Base-by-base conservation (phyloP, 176 grass and related monocot species). In the Bonia amplexicaulis region DNA sequence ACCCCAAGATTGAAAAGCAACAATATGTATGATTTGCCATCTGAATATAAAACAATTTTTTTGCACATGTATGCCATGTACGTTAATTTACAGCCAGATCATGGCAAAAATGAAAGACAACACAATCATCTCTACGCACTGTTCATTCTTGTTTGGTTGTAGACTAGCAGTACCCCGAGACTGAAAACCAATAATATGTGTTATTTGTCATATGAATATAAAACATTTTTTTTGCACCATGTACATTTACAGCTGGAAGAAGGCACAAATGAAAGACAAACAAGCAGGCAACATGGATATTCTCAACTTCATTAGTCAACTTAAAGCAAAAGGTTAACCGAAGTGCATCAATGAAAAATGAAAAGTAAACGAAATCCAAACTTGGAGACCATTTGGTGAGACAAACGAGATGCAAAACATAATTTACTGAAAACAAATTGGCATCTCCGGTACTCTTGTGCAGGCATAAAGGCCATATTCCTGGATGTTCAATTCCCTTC, bases 391-490 rank as follows among this genome's bases (percentile, higher is more conserved):
- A 39, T 83, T 33, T 73, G 39, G 39, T 73, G 62, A 72, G 69
- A 48, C 19, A 15, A 26, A 15, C 40, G 5, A 41, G 66, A 57
- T 12, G 33, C 52, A 19, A 44, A 82, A 82, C 23, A 45, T 44
- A 31, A 41, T 31, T 55, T 82, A 71, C 66, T 40, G 64, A 25
- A 42, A 57, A 74, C 11, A 33, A 55, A 16, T 37, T 6, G 5
- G 37, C 44, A 87, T 33, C 81, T 68, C 22, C 22, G 40, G 78
- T 73, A 69, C 72, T 40, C 73, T 37, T 47, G 78, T 40, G 72
- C 49, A 73, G 73, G 69, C 41, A 31, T 35, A 55, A 64, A 90
- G 23, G 63, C 20, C 49, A 71, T 49, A 59, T 68, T 74, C 40
- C 12, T 73, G 35, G 5, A 66, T 69, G 52, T 19, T n/a, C n/a